Base-by-base conservation (phyloP, 2,329 filamentous ascomycete species). In the Aspergillus tamarii region DNA sequence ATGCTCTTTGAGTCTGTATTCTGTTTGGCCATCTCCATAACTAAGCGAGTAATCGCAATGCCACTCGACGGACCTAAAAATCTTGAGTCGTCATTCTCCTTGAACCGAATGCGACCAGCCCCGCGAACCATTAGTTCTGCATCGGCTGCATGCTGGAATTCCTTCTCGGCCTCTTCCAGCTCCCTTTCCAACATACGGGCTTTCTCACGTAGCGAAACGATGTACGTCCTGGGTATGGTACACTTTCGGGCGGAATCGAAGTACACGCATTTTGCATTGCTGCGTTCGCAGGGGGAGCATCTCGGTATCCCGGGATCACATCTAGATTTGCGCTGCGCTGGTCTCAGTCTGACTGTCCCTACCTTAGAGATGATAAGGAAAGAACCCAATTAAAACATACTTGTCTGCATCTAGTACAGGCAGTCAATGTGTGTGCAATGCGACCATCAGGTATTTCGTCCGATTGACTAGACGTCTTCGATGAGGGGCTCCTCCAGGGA, bases 1-100 rank as follows among this genome's bases (percentile, higher is more conserved):
- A 98, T 97, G 68, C 90, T 93, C 77, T 93, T 92, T 6, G 93
- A 91, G 72, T 95, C 91, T 30, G 93, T 96, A 73, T 94, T 96
- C 67, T 93, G 90, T 80, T 97, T 98, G 59, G 94, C 94, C 78
- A 97, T 89, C 76, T 97, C 94, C 91, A 99, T 97, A 12, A 99
- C 89, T 69, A 98, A 85, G 34, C 94, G 89, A 14, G 94, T 96
- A 83, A 98, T 96, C 74, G 93, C 92, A 72, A 97, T 97, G 64
- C 94, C 95, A 76, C 94, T 98, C 56, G 94, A 97, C 3, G 95
- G 92, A 0, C 95, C 95, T 3, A 99, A 83, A 75, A 95, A 98
- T 66, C 94, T 91, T 19, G 92, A 89, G 78, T 97, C 94, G 76
- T 96, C 93, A 61, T 89, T 89, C 71, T 94, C 92, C 72, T 91